Conservation (phyloP, 1,139 yeast genomes). For the Diutina ranongensis region DNA sequence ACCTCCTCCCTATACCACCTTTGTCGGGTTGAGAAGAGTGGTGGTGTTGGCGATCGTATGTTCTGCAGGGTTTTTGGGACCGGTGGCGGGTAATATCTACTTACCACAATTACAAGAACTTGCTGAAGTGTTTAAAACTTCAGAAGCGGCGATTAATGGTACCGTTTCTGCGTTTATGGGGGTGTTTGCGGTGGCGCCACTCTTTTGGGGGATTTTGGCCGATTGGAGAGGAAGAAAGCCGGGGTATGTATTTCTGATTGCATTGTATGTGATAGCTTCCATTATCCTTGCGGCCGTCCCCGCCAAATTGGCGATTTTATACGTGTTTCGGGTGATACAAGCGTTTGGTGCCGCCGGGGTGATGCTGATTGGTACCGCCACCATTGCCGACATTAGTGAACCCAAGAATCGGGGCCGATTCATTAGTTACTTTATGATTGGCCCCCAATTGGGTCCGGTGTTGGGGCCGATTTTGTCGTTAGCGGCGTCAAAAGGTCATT, state of each 20-base stretch:
- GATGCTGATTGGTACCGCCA: slow-evolving; percentile 46
- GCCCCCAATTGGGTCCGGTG: slow-evolving; percentile 50
- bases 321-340: slow-evolving; percentile 33
- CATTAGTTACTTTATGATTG: slow-evolving; percentile 44
- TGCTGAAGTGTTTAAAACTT: slow-evolving; percentile 7
- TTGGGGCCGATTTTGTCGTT: slow-evolving; percentile 41
- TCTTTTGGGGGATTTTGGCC: slow-evolving; percentile 8
- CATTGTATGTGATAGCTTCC: slow-evolving; percentile 19
- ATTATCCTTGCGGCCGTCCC: slow-evolving; percentile 38
- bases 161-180: slow-evolving; percentile 10
- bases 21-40: neutral
- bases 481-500: slow-evolving; percentile 19
- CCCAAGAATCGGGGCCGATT: slow-evolving; percentile 39
- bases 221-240: slow-evolving; percentile 9
- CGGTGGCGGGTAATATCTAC: slow-evolving; percentile 48
- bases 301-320: slow-evolving; percentile 31
- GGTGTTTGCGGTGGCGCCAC: slow-evolving; percentile 9
- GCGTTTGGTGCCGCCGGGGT: slow-evolving; percentile 43
- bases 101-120: slow-evolving; percentile 36
- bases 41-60: neutral
- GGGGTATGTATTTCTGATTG: slow-evolving; percentile 7
- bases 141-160: slow-evolving; percentile 9
- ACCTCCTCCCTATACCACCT: neutral
- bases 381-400: slow-evolving; percentile 38
- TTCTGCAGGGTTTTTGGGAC: slow-evolving; percentile 39